Evolutionary conservation across 2,329 filamentous ascomycete species (phyloP).

Genomic region (Apiospora malaysiana): DNA sequence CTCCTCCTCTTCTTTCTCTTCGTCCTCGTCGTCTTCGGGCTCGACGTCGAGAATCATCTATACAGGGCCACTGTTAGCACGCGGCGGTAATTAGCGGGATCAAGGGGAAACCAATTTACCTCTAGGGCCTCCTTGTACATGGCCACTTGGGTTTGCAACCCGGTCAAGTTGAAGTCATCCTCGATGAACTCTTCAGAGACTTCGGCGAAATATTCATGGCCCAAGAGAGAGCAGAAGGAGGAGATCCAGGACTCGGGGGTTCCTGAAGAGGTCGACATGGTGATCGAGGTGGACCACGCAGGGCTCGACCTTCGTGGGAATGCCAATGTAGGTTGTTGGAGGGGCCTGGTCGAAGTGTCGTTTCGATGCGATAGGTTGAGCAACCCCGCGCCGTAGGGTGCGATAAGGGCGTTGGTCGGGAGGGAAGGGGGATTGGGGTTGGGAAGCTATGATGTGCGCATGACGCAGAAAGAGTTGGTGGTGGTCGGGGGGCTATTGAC

Average conservation of each 20-base stretch:
- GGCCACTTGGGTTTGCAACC: slow-evolving; percentile 90
- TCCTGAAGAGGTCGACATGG: slow-evolving; percentile 66
- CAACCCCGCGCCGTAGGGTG: slow-evolving; percentile 16
- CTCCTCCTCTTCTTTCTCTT: slow-evolving; percentile 74
- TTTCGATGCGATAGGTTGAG: slow-evolving; percentile 6
- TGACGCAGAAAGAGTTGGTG: slow-evolving; percentile 7
- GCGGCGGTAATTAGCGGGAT: not conserved
- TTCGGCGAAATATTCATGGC: slow-evolving; percentile 98
- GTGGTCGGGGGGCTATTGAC: slow-evolving; percentile 6
- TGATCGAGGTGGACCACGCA: slow-evolving; percentile 28
- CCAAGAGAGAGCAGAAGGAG: slow-evolving; percentile 92
- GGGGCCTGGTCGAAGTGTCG: slow-evolving; percentile 4
- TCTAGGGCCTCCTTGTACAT: slow-evolving; percentile 99
- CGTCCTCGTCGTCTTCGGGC: slow-evolving; percentile 88
- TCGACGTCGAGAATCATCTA: slow-evolving; percentile 98
- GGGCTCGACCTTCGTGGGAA: not conserved
- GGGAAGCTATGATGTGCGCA: slow-evolving; percentile 17
- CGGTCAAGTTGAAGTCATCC: slow-evolving; percentile 98
- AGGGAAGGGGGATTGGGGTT: slow-evolving; percentile 8
- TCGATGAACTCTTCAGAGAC: slow-evolving; percentile 99
- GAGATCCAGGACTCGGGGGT: slow-evolving; percentile 93
- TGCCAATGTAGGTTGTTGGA: slow-evolving; percentile 18
- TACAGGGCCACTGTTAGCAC: not conserved
- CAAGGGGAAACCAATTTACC: slow-evolving; percentile 47
- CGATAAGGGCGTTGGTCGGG: slow-evolving; percentile 12